These are phyloP conservation scores for Dacryopinax primogenitus DNA, from an alignment of 768 basidiomycete species.

Conservation along the genomic window DNA sequence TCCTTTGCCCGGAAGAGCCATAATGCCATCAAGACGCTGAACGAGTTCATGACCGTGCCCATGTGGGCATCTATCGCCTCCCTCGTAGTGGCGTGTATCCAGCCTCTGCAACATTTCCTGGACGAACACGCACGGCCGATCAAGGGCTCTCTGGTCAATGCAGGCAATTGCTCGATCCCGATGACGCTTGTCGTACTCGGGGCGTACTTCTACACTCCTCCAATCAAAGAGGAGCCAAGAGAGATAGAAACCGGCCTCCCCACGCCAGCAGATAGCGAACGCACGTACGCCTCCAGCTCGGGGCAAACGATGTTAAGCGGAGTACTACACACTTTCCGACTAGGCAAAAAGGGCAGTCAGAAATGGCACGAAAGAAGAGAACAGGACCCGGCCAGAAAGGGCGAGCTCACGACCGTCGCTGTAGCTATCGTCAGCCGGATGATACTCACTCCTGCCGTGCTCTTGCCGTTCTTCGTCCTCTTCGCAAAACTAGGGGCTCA, in stretches of 20 bases:
- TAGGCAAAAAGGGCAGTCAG: slow-evolving; percentile 16
- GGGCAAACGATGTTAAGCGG: not conserved
- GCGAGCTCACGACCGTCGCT: slow-evolving; percentile 73
- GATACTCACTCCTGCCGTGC: slow-evolving; percentile 65
- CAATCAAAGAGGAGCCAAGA: slow-evolving; percentile 11
- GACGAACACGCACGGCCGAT: slow-evolving; percentile 50
- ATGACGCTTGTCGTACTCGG: slow-evolving; percentile 84
- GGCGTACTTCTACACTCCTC: slow-evolving; percentile 61
- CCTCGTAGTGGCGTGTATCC: slow-evolving; percentile 62
- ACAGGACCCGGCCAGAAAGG: slow-evolving; percentile 23
- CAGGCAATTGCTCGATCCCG: slow-evolving; percentile 73
- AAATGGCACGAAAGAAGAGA: not conserved
- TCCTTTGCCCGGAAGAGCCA: slow-evolving; percentile 17
- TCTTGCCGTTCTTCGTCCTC: slow-evolving; percentile 63
- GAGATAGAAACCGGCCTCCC: not conserved
- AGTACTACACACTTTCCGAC: not conserved
- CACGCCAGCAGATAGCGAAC: not conserved
- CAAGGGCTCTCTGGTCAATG: slow-evolving; percentile 50
- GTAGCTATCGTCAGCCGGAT: slow-evolving; percentile 75
- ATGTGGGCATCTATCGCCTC: slow-evolving; percentile 68
- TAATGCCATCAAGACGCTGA: slow-evolving; percentile 19
- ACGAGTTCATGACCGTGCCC: slow-evolving; percentile 78
- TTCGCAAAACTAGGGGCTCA: slow-evolving; percentile 48
- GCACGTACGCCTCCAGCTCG: not conserved
- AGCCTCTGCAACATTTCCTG: slow-evolving; percentile 59